These are phyloP conservation scores for Eucalyptus pumila DNA, from an alignment of 345 rosid genomes.

Conservation along the genomic window DNA sequence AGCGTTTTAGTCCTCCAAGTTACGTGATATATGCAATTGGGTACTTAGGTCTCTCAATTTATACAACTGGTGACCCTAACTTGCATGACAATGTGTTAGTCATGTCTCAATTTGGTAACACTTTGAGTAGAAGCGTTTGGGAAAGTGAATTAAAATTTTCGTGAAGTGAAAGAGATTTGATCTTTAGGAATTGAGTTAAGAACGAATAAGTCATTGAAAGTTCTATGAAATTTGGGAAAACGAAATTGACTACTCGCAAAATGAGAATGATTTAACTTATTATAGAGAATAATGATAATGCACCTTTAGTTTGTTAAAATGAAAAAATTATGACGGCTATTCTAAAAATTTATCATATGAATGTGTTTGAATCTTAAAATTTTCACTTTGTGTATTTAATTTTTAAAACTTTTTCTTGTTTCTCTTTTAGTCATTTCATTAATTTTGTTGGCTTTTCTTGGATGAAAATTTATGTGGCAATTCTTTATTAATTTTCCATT, in stretches of 20 bases:
- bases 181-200: not conserved
- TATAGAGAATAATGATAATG: not conserved
- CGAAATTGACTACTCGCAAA: not conserved
- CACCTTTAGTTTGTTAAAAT: not conserved
- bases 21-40: not conserved
- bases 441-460: not conserved
- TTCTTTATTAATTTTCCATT: not conserved
- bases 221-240: not conserved
- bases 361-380: not conserved
- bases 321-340: not conserved
- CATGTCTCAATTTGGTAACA: not conserved
- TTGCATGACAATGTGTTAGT: not conserved
- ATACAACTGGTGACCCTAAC: not conserved
- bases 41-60: not conserved
- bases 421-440: not conserved
- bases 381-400: not conserved
- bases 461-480: not conserved
- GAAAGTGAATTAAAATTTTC: not conserved
- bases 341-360: not conserved
- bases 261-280: not conserved
- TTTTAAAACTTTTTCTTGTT: not conserved
- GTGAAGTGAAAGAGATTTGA: not conserved
- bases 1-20: not conserved
- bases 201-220: not conserved
- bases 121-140: not conserved